A percentile compares a stretch with the other conserved stretches of the same genome.
Conservation (phyloP, 73 alveolate species). For the Paramecium bursaria region DNA sequence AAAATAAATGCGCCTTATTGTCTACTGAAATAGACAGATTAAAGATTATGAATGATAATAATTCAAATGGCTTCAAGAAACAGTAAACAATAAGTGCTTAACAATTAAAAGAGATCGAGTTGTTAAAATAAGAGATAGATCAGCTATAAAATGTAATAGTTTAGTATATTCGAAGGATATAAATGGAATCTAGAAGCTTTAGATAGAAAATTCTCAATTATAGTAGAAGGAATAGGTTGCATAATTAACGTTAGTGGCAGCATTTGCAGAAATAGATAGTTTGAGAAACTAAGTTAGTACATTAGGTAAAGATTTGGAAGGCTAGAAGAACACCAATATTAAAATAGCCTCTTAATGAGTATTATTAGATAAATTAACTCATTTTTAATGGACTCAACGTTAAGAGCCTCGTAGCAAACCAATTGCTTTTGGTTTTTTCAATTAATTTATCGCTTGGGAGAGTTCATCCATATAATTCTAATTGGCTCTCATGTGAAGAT, state of each 20-base stretch:
- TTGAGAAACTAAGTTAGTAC: constrained; percentile 12
- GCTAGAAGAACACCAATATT: constrained; percentile 24
- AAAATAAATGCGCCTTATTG: constrained; percentile 32
- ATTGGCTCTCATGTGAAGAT: no score
- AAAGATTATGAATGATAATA: constrained; percentile 29
- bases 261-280: constrained; percentile 46
- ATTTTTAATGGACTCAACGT: no score
- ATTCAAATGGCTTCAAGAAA: neutral
- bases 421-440: no score
- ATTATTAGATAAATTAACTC: no score
- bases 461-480: no score
- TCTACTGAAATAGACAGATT: constrained; percentile 58
- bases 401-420: no score
- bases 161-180: neutral
- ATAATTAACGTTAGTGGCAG: constrained; percentile 9
- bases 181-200: constrained; percentile 39
- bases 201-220: constrained; percentile 18
- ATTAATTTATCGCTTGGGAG: no score
- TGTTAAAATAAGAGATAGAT: constrained; percentile 1
- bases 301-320: neutral
- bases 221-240: constrained; percentile 34
- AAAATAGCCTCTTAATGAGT: no score
- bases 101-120: neutral
- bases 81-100: neutral
- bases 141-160: constrained; percentile 20